phyloP scores from a whole-genome alignment of 805 yeast species.

The Lachancea thermotolerans region DNA sequence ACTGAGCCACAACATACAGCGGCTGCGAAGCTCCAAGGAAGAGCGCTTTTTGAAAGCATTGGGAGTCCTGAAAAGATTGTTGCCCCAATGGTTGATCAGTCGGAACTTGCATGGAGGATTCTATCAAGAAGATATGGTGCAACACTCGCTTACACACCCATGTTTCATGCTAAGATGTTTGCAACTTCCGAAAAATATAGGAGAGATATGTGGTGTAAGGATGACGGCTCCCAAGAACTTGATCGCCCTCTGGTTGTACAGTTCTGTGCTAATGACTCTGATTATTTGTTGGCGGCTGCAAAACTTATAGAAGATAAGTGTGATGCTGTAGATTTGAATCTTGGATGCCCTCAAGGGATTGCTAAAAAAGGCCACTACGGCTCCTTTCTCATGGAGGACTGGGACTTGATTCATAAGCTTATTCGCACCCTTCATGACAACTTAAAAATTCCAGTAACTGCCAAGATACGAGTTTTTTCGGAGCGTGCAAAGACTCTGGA shows the following conservation, averaged over 20 bases:
- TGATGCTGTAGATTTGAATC: constrained; percentile 91
- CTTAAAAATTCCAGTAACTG: constrained; percentile 83
- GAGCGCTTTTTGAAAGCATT: constrained; percentile 60
- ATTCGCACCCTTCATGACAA: constrained; percentile 69
- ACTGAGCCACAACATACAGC: too few species aligned
- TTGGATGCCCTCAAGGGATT: constrained; percentile 98
- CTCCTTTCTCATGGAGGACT: constrained; percentile 93
- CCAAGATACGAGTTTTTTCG: constrained; percentile 86
- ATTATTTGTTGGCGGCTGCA: constrained; percentile 75
- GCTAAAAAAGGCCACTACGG: constrained; percentile 95
- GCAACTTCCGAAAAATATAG: constrained; percentile 81
- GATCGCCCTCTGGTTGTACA: constrained; percentile 92
- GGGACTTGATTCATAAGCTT: constrained; percentile 71
- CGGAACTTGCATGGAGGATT: constrained; percentile 92
- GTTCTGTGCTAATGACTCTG: constrained; percentile 95
- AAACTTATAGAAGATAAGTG: constrained; percentile 70
- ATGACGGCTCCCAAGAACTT: constrained; percentile 60
- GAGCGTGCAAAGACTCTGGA: constrained; percentile 75
- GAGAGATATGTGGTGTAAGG: constrained; percentile 57
- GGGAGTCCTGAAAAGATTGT: constrained; percentile 79
- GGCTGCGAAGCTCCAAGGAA: constrained; percentile 38
- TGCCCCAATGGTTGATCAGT: constrained; percentile 98
- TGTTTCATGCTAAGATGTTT: constrained; percentile 89
- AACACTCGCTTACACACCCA: constrained; percentile 89
- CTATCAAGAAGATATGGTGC: constrained; percentile 87